Evolutionary conservation across 306 rosid species (phyloP), one percentile per base, ranked within the genome.

Genomic region (Abrus precatorius): DNA sequence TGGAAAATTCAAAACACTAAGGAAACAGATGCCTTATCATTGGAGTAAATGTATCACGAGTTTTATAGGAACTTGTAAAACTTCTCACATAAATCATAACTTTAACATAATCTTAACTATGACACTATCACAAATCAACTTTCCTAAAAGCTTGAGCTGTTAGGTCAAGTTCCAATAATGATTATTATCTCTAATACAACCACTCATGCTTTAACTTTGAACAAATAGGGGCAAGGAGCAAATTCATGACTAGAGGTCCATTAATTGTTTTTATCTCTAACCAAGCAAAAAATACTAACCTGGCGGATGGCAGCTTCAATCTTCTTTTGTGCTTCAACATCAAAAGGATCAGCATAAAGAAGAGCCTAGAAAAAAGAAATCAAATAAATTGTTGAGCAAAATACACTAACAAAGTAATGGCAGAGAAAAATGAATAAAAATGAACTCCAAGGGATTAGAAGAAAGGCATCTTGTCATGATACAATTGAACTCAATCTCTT

Each of bases 231-330:
- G 47, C 13, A 48, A 49, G 13, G 12, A 49, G 59, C 60, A 32
- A 32, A 50, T 48, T 44, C 75, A 49, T 69, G 45, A 50, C 33
- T 68, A 6, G 65, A 61, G 30, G 73, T 20, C 48, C 40, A 71
- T 36, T 13, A 60, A 20, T 41, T 57, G n/a, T 47, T 49, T 66
- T 54, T 52, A 36, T 38, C 30, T 45, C 38, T 65, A 10, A 72
- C 63, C 20, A 56, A 43, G 38, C 69, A 67, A 12, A 32, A 30
- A 48, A 7, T 57, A 77, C 82, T 80, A 32, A 93, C 99, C 97
- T 95, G 99, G 14, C 88, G 98, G 45, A 95, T 93, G 53, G 98
- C 91, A 86, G 99, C 99, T 91, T 95, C 99, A 84, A 93, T 95
- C 89, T 93, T 95, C 90, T 84, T 93, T 82, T 95, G 99, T 48